Conservation (phyloP, 805 yeast species). For the Hanseniaspora jakobsenii region DNA sequence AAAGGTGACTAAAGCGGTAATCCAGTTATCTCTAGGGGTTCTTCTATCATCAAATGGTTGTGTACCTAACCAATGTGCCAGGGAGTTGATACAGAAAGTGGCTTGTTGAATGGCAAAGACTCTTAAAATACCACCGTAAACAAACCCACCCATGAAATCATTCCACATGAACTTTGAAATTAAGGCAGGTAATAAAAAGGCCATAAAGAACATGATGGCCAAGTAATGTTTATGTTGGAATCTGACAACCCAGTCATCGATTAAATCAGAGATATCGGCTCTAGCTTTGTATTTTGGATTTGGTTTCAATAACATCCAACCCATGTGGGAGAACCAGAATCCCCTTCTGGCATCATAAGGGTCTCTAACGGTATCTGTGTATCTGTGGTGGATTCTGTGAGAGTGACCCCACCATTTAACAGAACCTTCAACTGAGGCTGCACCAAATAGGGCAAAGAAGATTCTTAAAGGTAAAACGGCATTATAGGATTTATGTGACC, state of each 20-base stretch:
- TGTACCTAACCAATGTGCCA: constrained; percentile 76
- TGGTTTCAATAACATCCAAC: constrained; percentile 74
- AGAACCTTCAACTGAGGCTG: constrained; percentile 74
- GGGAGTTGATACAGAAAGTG: constrained; percentile 73
- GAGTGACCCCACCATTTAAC: constrained; percentile 84
- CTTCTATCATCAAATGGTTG: constrained; percentile 82
- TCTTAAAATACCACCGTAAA: constrained; percentile 64
- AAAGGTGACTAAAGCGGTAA: constrained; percentile 71
- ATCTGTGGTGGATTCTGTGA: constrained; percentile 77
- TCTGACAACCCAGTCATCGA: constrained; percentile 66
- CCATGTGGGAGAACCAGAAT: constrained; percentile 73
- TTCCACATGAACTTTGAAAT: constrained; percentile 44
- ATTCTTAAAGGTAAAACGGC: constrained; percentile 50
- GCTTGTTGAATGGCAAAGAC: constrained; percentile 68
- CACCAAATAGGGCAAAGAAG: constrained; percentile 65
- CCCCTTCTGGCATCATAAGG: constrained; percentile 80
- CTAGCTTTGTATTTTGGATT: constrained; percentile 73
- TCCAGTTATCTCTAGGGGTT: constrained; percentile 72
- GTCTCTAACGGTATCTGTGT: constrained; percentile 71
- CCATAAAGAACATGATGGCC: constrained; percentile 45
- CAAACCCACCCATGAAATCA: constrained; percentile 60
- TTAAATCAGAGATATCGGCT: constrained; percentile 69
- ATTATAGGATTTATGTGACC: constrained; percentile 63
- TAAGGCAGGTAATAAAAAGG: constrained; percentile 50
- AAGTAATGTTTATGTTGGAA: constrained; percentile 74